A percentile compares a stretch with the other conserved stretches of the same genome.
These are phyloP conservation scores for Cytospora piceae DNA, from an alignment of 2,329 filamentous ascomycete species.

Conservation along the genomic window DNA sequence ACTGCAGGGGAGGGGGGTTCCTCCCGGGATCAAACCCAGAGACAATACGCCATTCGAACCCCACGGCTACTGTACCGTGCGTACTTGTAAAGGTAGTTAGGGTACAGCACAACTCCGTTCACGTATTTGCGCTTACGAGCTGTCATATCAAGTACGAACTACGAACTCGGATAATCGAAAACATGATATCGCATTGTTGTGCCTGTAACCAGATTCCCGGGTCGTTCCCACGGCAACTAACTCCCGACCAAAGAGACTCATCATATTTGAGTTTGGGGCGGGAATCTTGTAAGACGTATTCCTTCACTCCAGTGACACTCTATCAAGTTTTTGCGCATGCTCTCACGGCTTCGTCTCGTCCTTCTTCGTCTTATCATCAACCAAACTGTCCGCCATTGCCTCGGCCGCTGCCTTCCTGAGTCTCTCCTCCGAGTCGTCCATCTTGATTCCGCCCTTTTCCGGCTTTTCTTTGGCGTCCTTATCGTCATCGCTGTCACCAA, in stretches of 20 bases:
- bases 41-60: no score
- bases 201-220: not conserved
- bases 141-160: no score
- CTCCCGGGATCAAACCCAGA: not conserved
- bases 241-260: constrained; percentile 1
- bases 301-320: not conserved
- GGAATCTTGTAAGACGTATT: not conserved
- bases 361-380: constrained; percentile 45
- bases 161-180: not conserved
- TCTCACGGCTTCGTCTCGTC: constrained; percentile 42
- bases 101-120: no score
- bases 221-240: not conserved
- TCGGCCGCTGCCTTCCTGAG: constrained; percentile 68
- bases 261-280: not conserved
- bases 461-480: constrained; percentile 71
- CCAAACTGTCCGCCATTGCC: constrained; percentile 61
- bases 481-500: constrained; percentile 95
- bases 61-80: no score
- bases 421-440: constrained; percentile 57
- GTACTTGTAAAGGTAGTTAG: no score
- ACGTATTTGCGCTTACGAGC: no score
- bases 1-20: not conserved
- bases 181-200: not conserved
- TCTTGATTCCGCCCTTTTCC: constrained; percentile 52
- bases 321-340: constrained; percentile 18